Base-by-base conservation (phyloP, 225 moss, liverwort and hornwort species). In the Takakia lepidozioides region DNA sequence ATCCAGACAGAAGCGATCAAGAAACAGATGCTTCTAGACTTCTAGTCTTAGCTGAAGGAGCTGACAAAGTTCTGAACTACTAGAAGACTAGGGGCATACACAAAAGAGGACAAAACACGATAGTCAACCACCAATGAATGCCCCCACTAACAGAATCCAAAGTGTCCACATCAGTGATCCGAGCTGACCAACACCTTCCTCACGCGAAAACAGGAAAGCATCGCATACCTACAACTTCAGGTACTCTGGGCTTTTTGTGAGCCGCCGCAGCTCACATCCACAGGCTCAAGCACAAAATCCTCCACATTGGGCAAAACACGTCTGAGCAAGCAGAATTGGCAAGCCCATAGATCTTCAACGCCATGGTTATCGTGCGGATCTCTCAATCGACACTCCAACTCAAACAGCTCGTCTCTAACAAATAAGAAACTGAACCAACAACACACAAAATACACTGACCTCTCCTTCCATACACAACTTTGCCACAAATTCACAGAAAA, bases 211-310 rank as follows among this genome's bases (percentile, higher is more conserved):
- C n/a, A n/a, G n/a, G n/a, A n/a, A n/a, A n/a, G 20, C 29, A 8
- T 8, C 18, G 29, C 49, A 10, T 16, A 49, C 49, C 49, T 49
- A 30, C 49, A 49, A 3, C 17, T 49, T 49, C 49, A 49, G 18
- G 29, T 7, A 32, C 49, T 49, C 49, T n/a, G 49, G 49, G 49
- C 29, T 30, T 29, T 30, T 49, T 49, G 49, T 49, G 49, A 19
- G 17, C n/a, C 49, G 17, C 49, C 49, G 26, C n/a, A 14, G 18
- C 15, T n/a, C 10, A 49, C 0, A 30, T 49, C 49, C 17, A 49
- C 30, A 18, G 19, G 28, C 49, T 49, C 16, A 13, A 49, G 18
- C 15, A 29, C 49, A 20, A 47, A 47, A n/a, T 47, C 47, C 47
- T 47, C 47, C 26, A 47, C 47, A 47, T 47, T 49, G 15, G 49